Base-by-base conservation (phyloP, 192 early-diverging fungal species). In the Kickxella alabastrina region DNA sequence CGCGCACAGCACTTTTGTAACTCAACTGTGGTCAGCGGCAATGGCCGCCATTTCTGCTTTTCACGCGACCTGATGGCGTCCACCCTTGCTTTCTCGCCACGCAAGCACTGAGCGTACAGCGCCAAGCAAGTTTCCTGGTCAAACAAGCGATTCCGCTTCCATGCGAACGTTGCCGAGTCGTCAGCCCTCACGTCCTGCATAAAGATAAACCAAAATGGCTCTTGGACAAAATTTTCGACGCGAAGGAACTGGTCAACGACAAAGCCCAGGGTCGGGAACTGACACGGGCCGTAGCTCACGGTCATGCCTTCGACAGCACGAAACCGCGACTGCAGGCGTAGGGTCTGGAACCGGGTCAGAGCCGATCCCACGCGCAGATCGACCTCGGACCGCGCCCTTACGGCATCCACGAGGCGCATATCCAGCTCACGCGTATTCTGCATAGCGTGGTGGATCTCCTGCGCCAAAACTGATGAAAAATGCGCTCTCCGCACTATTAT, bases 261-360 rank as follows among this genome's bases (percentile, higher is more conserved):
- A 67, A 98, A 98, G 0, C 94, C 96, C 10, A 98, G 53, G 0
- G 94, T 97, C 3, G 95, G 95, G 39, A 98, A 95, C 68, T 98
- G 96, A 65, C 96, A 98, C 10, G 89, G 80, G 6, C 93, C 95
- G 74, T 89, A 97, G 65, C 90, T 92, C 10, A 98, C 62, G 4
- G 93, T 26, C 49, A 81, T 80, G 3, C 82, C 76, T 13, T 78
- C 37, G 0, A 87, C 49, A 12, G 77, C 80, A 0, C 45, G 28
- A 52, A 90, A 89, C 19, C 77, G 47, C 13, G 50, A 38, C 45
- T 70, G 72, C 18, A 97, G 75, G 10, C 65, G 60, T 10, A 93
- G 36, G 0, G 95, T 93, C 67, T 93, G 90, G 48, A 93, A 90
- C n/a, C 96, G 75, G 8, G 93, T 97, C 57, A 96, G 91, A 0